phyloP scores from a whole-genome alignment of 495 filamentous ascomycete species.

The Lasiosphaeris hirsuta region DNA sequence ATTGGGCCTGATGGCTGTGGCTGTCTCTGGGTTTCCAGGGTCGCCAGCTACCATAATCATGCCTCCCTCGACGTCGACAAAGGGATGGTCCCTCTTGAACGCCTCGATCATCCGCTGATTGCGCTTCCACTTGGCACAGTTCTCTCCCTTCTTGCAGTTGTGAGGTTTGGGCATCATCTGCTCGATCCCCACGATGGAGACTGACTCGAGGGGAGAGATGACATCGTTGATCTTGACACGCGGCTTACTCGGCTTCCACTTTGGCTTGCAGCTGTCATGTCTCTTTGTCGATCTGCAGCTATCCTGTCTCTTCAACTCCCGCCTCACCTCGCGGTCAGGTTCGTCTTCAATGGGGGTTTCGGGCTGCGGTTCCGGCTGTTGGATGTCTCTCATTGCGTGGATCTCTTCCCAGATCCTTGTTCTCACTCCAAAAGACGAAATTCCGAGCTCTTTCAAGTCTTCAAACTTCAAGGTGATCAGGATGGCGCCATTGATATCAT shows the following conservation, averaged over 20 bases:
- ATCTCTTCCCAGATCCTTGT: constrained; percentile 85
- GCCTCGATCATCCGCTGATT: constrained; percentile 65
- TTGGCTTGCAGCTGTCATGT: constrained; percentile 22
- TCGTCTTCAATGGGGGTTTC: constrained; percentile 56
- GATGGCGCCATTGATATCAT: constrained; percentile 86
- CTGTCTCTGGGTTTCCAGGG: constrained; percentile 66
- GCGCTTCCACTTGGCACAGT: constrained; percentile 75
- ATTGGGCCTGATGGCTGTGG: constrained; percentile 40
- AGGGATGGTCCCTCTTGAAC: constrained; percentile 67
- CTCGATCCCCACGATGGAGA: constrained; percentile 90
- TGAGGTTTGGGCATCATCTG: constrained; percentile 82
- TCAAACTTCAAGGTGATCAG: constrained; percentile 83
- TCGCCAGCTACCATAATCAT: constrained; percentile 65
- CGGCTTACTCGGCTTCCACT: constrained; percentile 41
- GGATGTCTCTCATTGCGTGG: constrained; percentile 61
- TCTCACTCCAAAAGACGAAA: constrained; percentile 88
- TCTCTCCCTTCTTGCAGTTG: constrained; percentile 84
- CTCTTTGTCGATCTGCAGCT: constrained; percentile 13
- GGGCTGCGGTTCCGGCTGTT: constrained; percentile 50
- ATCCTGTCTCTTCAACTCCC: constrained; percentile 38
- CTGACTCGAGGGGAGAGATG: constrained; percentile 72
- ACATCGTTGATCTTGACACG: constrained; percentile 55
- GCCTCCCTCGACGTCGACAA: constrained; percentile 51
- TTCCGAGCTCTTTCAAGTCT: constrained; percentile 90
- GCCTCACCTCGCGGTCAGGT: constrained; percentile 41